phyloP scores from a whole-genome alignment of 2,329 filamentous ascomycete genomes.

The Sporothrix sp. region DNA sequence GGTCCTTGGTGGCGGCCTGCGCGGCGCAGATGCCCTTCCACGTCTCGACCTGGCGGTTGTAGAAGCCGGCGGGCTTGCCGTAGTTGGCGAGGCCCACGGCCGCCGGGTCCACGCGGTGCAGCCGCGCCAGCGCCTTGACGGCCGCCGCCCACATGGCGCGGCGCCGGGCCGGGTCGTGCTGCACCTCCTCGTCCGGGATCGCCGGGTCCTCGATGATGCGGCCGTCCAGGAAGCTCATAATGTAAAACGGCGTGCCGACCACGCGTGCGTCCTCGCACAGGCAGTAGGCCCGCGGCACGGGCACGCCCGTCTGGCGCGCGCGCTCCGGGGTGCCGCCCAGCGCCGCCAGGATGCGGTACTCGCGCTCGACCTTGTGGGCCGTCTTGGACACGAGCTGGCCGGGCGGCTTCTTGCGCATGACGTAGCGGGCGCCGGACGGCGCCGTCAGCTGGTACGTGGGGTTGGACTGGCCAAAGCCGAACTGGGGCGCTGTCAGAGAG shows the following conservation, averaged over 20 bases:
- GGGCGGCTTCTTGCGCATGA: conserved; percentile 97
- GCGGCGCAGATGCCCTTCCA: conserved; percentile 68
- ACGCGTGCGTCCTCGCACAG: conserved; percentile 75
- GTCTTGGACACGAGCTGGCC: conserved; percentile 86
- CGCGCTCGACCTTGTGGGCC: conserved; percentile 92
- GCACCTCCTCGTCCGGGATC: conserved; percentile 53
- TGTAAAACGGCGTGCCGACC: conserved; percentile 87
- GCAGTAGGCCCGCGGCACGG: conserved; percentile 72
- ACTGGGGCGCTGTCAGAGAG: conserved; percentile 45
- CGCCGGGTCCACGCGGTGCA: conserved; percentile 64
- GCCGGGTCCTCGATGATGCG: conserved; percentile 85
- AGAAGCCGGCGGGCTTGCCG: conserved; percentile 69
- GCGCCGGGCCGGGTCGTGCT: conserved; percentile 33
- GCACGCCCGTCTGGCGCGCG: conserved; percentile 55
- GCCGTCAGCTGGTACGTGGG: conserved; percentile 88
- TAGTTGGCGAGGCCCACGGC: conserved; percentile 61
- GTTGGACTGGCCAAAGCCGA: conserved; percentile 95
- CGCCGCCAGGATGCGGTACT: conserved; percentile 83
- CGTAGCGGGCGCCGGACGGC: conserved; percentile 59
- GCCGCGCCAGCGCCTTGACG: conserved; percentile 69
- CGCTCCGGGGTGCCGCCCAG: conserved; percentile 38
- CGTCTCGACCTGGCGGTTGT: conserved; percentile 74
- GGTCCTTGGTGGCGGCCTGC: conserved; percentile 66
- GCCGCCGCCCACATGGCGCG: conserved; percentile 79
- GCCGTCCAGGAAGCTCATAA: conserved; percentile 93